Conservation (phyloP, 1,139 yeast genomes). For the Taphrina communis region DNA sequence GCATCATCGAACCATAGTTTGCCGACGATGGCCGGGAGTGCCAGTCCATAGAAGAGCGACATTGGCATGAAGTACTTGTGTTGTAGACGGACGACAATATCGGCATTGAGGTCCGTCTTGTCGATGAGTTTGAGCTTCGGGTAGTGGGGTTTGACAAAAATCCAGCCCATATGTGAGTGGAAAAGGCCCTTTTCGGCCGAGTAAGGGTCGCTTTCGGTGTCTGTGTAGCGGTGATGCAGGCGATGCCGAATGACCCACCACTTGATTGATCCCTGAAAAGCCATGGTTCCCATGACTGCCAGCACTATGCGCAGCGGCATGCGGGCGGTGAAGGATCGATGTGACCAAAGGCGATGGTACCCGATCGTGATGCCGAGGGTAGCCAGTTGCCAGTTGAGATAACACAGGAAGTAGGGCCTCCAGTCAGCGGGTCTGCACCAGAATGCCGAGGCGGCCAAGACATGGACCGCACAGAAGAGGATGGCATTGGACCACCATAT, state of each 20-base stretch:
- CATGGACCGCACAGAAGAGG: slow-evolving; percentile 22
- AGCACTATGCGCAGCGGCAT: slow-evolving; percentile 72
- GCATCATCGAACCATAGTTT: slow-evolving; percentile 87
- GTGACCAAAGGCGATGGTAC: slow-evolving; percentile 86
- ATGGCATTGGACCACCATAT: slow-evolving; percentile 32
- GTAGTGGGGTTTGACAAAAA: slow-evolving; percentile 90
- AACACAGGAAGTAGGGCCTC: slow-evolving; percentile 56
- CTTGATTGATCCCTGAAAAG: slow-evolving; percentile 94
- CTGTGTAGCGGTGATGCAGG: slow-evolving; percentile 98
- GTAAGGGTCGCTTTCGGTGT: slow-evolving; percentile 94
- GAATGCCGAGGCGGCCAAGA: slow-evolving; percentile 11
- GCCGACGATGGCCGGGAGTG: slow-evolving; percentile 76
- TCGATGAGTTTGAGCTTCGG: slow-evolving; percentile 89
- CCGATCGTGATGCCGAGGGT: slow-evolving; percentile 96
- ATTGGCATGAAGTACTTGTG: slow-evolving; percentile 83
- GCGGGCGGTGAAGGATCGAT: slow-evolving; percentile 80
- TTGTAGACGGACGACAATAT: slow-evolving; percentile 89
- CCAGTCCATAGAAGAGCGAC: slow-evolving; percentile 69
- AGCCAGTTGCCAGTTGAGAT: slow-evolving; percentile 58
- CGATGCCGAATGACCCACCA: slow-evolving; percentile 99
- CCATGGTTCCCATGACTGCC: slow-evolving; percentile 90
- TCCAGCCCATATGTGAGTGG: slow-evolving; percentile 98
- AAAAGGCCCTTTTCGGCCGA: slow-evolving; percentile 95
- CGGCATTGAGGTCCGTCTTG: slow-evolving; percentile 86
- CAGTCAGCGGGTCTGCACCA: slow-evolving; percentile 13